Evolutionary conservation across 164 flowering plant genomes (phyloP), one percentile per base, ranked within the genome.

Genomic region (Umbellularia californica): DNA sequence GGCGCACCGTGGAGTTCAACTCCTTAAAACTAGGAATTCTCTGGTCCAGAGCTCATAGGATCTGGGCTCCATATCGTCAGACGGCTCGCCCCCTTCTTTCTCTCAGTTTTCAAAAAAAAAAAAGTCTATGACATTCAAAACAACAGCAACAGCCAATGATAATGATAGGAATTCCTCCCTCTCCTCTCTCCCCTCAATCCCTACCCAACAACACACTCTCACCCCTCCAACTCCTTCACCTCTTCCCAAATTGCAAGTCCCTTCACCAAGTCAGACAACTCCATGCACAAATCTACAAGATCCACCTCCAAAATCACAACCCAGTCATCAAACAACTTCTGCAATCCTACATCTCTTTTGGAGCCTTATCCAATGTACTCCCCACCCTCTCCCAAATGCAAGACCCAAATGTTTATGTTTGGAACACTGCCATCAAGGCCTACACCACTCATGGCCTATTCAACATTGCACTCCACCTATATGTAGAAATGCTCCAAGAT

Each of bases 251-350:
- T 14, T 55, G 60, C 60, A 17, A 71, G 72, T 79, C 41, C 84
- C 75, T 84, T 24, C 70, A 85, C 67, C 69, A 35, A 65, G 86
- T 93, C 79, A 87, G 83, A 75, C 92, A 90, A 83, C 76, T 91
- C 72, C 98, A 91, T 68, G 69, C 90, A 70, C 93, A 85, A 60
- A 71, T 88, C 85, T 79, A 91, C 87, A 91, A 89, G 74, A 82
- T 83, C 5, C 97, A 93, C 77, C 90, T 90, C 79, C 93, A 90
- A 84, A 76, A 89, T 60, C 85, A 88, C 85, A 90, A 85, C 17
- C 90, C 85, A 70, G 89, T 88, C 1, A 78, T 82, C 1, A 88
- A 86, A 84, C 88, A 89, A 81, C 89, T 93, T 70, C 65, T 93
- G 35, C 85, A 88, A 52, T 86, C 85, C 70, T 92, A 90, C 9